Base-by-base conservation (phyloP, 192 early-diverging fungal species). In the Lobosporangium transversale region DNA sequence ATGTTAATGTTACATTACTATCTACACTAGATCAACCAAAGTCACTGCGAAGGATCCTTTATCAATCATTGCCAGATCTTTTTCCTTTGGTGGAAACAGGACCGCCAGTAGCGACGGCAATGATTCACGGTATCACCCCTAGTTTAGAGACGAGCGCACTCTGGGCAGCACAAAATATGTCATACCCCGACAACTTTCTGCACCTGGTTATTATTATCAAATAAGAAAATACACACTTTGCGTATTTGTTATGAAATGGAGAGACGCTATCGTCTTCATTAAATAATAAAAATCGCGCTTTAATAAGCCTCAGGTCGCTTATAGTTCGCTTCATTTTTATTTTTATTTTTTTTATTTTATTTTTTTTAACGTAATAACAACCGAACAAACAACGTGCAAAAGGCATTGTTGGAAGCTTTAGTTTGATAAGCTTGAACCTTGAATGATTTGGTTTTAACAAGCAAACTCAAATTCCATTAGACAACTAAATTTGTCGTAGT, bases 181-280 rank as follows among this genome's bases (percentile, higher is more conserved):
- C 87, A 23, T 93, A 92, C 74, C 85, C 90, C 7, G 94, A 95
- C 79, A 91, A 89, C 73, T 95, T 95, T 76, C 73, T 95, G 61
- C 94, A 95, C 70, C 71, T 95, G 62, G 92, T 93, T 24, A 55
- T 75, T 8, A 75, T 75, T 42, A 53, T 63, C 53, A 71, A 71
- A 20, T 71, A 35, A 74, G 42, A 31, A 37, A 53, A 27, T 1
- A 58, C 9, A 21, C 17, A 27, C 23, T 3, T 23, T 24, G 15
- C 14, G 26, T 40, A 23, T 36, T 42, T 21, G 9, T 14, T n/a
- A 37, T 44, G 12, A 24, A 29, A 44, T n/a, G 30, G 30, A 23
- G 18, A 52, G 18, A 27, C 37, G 15, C 37, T 7, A 45, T 45
- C 18, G 21, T 45, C 21, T 45, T 45, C 18, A 11, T 40, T 11